Evolutionary conservation across 2,329 filamentous ascomycete species (phyloP), one percentile per base, ranked within the genome.

Genomic region (Botryosphaeria dothidea): DNA sequence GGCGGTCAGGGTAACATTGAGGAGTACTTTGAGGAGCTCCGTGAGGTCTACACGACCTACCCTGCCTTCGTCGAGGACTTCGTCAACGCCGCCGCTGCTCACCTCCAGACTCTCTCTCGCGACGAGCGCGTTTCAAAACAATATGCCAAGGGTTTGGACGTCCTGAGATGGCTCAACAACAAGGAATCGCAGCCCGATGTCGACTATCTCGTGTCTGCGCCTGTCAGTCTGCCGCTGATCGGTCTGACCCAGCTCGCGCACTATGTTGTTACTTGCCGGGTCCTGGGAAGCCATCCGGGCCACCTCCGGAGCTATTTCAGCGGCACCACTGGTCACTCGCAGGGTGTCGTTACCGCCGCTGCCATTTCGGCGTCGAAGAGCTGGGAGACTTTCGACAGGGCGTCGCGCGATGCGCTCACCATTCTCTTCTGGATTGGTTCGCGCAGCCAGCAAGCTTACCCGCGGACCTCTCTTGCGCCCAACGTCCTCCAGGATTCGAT

Each of bases 341-440:
- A 99, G 78, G 95, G 95, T 77, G 89, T 99, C 19, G 91, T 99
- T 67, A 93, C 96, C 67, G 95, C 95, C 25, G 93, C 94, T 31
- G 92, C 92, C 25, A 96, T 95, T 66, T 91, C 96, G 1, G 92
- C 94, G 4, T 92, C 93, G 3, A 91, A 92, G 70, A 93, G 91
- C 29, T 99, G 95, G 95, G 93, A 97, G 68, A 92, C 92, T 0
- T 99, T 95, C 77, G 88, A 91, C 69, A 89, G 91, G 73, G 88
- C 92, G 64, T 87, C 92, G 64, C 89, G 85, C 72, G 89, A 92
- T 70, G 91, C 94, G 2, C 83, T 99, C 68, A 95, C 92, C 31
- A 92, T 97, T 73, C 90, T 99, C 31, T 99, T 99, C 85, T 99
- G 95, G 95, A 97, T 99, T 70, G 95, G 96, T 76, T 89, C 94